A percentile compares a stretch with the other conserved stretches of the same genome.
phyloP scores from a whole-genome alignment of 164 flowering plant genomes.

The Paratinospora sagittata region DNA sequence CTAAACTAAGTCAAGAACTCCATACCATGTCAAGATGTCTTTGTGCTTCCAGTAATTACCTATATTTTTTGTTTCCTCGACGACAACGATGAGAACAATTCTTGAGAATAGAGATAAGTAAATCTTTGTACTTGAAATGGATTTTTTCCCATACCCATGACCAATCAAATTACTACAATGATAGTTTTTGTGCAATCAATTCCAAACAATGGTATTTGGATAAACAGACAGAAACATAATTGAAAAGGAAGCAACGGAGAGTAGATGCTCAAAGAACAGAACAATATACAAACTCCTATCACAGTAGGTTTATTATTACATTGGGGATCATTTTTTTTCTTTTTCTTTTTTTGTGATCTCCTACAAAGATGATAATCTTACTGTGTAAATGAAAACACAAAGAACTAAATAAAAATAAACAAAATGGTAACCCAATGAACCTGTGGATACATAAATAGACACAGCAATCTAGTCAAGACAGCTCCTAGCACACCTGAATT shows the following conservation, averaged over 20 bases:
- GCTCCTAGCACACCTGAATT: slow-evolving; percentile 14
- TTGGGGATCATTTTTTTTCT: slow-evolving; percentile 13
- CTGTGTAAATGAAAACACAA: slow-evolving; percentile 13
- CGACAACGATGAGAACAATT: background rate
- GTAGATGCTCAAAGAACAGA: background rate
- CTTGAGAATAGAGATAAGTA: no score
- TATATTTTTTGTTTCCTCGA: background rate
- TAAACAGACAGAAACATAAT: background rate
- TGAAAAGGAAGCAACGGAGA: slow-evolving; percentile 10
- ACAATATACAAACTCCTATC: slow-evolving; percentile 9
- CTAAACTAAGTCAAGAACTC: background rate
- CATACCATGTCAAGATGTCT: no score
- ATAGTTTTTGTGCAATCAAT: background rate
- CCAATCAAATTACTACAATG: background rate
- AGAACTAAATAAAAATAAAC: slow-evolving; percentile 15
- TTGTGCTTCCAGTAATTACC: no score
- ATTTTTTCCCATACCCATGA: no score
- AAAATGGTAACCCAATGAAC: slow-evolving; percentile 16
- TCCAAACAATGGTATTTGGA: background rate
- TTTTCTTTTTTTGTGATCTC: slow-evolving; percentile 3
- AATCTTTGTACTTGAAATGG: no score
- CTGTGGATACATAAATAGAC: slow-evolving; percentile 14
- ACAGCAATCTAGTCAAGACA: slow-evolving; percentile 12
- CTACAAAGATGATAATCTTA: slow-evolving; percentile 15
- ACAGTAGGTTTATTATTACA: slow-evolving; percentile 12